A percentile compares a stretch with the other conserved stretches of the same genome.
Conservation (phyloP, 805 yeast species). For the Nakazawaea ernobii region DNA sequence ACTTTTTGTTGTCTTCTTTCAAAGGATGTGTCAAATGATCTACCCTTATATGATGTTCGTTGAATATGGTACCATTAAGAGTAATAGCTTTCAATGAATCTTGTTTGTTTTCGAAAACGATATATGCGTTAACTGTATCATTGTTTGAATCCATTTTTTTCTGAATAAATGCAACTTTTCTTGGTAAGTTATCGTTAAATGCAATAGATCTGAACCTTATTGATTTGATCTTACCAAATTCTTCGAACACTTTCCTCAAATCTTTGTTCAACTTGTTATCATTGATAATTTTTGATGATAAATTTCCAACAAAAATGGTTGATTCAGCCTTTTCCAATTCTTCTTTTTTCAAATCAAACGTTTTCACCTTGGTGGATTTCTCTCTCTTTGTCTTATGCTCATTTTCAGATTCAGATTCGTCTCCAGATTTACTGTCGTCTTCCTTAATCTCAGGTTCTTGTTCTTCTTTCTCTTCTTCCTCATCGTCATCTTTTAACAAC, state of each 20-base stretch:
- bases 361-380: slow-evolving; percentile 33
- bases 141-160: slow-evolving; percentile 72
- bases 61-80: slow-evolving; percentile 64
- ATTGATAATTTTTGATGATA: slow-evolving; percentile 59
- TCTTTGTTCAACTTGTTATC: slow-evolving; percentile 54
- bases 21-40: slow-evolving; percentile 93
- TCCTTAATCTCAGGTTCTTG: slow-evolving; percentile 16
- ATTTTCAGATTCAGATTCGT: slow-evolving; percentile 15
- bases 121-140: slow-evolving; percentile 82
- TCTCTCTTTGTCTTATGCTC: slow-evolving; percentile 15
- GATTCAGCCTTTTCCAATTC: slow-evolving; percentile 79
- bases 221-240: slow-evolving; percentile 56
- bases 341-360: slow-evolving; percentile 55
- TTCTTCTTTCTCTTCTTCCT: slow-evolving; percentile 16
- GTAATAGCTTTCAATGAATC: slow-evolving; percentile 40
- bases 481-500: slow-evolving; percentile 33
- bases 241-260: slow-evolving; percentile 59
- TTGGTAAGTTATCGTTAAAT: slow-evolving; percentile 79
- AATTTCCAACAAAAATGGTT: slow-evolving; percentile 86
- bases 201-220: slow-evolving; percentile 90
- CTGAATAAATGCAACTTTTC: slow-evolving; percentile 84
- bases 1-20: slow-evolving; percentile 74
- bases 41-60: slow-evolving; percentile 75
- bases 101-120: slow-evolving; percentile 62
- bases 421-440: slow-evolving; percentile 1